Evolutionary conservation across 805 yeast species (phyloP).

Genomic region (Kodamaea leandrae): DNA sequence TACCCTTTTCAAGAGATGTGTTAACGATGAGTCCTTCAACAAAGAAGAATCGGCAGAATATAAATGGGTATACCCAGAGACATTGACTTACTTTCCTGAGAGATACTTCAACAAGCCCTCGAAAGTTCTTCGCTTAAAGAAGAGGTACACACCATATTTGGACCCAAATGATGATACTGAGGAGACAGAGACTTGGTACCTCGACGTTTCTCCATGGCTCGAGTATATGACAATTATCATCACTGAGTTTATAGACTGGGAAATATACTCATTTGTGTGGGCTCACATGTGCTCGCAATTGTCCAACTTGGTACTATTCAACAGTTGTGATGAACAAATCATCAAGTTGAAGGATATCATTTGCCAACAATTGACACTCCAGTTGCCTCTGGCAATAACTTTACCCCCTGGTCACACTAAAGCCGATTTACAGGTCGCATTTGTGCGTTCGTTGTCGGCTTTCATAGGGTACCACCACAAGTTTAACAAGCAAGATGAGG

Average conservation of each 20-base stretch:
- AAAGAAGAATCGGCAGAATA: conserved; percentile 14
- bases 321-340: conserved; percentile 39
- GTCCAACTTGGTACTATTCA: conserved; percentile 54
- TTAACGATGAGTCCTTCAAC: conserved; percentile 22
- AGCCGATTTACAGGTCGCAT: conserved; percentile 64
- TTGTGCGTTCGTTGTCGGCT: conserved; percentile 60
- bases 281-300: conserved; percentile 72
- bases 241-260: conserved; percentile 63
- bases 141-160: background rate
- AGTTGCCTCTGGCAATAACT: conserved; percentile 41
- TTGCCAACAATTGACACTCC: conserved; percentile 58
- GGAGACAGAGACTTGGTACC: conserved; percentile 1
- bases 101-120: conserved; percentile 43
- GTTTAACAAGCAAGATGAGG: conserved; percentile 58
- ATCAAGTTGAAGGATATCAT: conserved; percentile 42
- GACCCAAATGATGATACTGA: conserved; percentile 1
- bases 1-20: conserved; percentile 49
- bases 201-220: conserved; percentile 47
- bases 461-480: conserved; percentile 57
- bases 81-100: conserved; percentile 46
- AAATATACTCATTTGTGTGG: conserved; percentile 60
- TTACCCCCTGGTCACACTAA: conserved; percentile 41
- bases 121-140: conserved; percentile 14
- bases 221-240: conserved; percentile 47
- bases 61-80: conserved; percentile 65